Base-by-base conservation (phyloP, 768 basidiomycete species). In the Boletus tomentosulus region DNA sequence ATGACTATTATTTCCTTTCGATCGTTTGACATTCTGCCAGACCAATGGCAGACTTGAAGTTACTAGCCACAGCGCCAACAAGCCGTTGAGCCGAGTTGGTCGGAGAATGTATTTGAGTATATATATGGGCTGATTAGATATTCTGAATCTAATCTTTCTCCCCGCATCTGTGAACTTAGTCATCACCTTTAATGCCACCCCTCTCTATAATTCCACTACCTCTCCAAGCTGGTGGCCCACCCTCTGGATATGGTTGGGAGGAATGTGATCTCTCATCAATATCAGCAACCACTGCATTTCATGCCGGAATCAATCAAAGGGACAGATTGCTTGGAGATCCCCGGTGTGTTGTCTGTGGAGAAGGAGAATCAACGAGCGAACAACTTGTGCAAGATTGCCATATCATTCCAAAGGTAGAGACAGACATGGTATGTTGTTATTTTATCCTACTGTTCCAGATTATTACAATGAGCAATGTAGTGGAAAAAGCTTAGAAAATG, bases 1-100 rank as follows among this genome's bases (percentile, higher is more conserved):
- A 78, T 51, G 41, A 78, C 71, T 27, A 74, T 64, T 19, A 76
- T 52, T 35, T 69, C 59, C 51, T 67, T 71, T 22, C 15, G 49
- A 13, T 57, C 50, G 41, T 44, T 46, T 33, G 55, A 57, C 39
- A 28, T 44, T 44, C 24, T 27, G 31, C 30, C 9, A 31, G 30
- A 31, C 30, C 19, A 19, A 19, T 19, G 19, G 19, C 19, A 19
- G 19, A 19, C 19, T 19, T 19, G 19, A 19, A 19, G 19, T 19
- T 19, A 19, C 19, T 19, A 19, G 19, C 19, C 19, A 19, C 19
- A 19, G 19, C 19, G 19, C 19, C 19, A 19, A 19, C 19, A 19
- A 19, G 19, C 19, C 19, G 19, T 19, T 19, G 19, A 19, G 19
- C 19, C 19, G 19, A 19, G 19, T 19, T 19, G 19, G 19, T 19